Percentiles rank a stretch among this genome's conserved stretches.
Conservation (phyloP, 352 stramenopile species). For the Thraustochytrium striatum region DNA sequence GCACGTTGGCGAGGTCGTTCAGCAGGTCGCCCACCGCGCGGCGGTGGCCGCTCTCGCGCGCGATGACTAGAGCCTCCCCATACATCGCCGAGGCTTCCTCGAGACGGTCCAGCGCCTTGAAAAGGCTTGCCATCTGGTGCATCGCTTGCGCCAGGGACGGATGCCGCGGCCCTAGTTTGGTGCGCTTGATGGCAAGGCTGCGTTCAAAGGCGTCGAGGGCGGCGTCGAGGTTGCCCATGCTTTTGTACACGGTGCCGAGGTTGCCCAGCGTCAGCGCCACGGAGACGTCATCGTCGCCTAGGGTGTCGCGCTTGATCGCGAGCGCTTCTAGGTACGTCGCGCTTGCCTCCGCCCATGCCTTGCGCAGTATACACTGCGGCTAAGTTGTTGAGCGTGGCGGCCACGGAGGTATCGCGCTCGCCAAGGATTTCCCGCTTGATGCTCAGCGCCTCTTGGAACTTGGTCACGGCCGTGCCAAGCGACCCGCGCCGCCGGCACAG, state of each 20-base stretch:
- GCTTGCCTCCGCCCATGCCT: background rate
- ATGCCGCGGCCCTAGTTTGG: slow-evolving; percentile 9
- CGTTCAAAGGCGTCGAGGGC: slow-evolving; percentile 4
- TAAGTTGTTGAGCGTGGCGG: slow-evolving; percentile 37
- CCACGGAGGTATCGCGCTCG: background rate
- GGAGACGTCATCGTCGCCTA: background rate
- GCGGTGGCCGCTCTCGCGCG: background rate
- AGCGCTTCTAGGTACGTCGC: background rate
- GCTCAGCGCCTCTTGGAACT: background rate
- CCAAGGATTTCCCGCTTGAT: background rate
- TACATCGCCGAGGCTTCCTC: background rate
- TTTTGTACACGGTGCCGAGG: background rate
- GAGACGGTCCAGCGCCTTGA: background rate
- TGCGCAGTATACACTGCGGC: no score
- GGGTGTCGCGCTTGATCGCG: background rate
- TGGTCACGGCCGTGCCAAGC: no score
- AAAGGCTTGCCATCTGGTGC: slow-evolving; percentile 4
- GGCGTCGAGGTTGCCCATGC: background rate
- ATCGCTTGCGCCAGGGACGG: slow-evolving; percentile 11
- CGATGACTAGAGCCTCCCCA: no score
- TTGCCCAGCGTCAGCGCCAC: background rate
- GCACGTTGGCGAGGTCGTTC: slow-evolving; percentile 15
- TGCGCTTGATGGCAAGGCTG: background rate
- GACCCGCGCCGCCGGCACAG: background rate
- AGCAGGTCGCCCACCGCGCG: background rate